Evolutionary conservation across 495 filamentous ascomycete genomes (phyloP), one percentile per base, ranked within the genome.

Genomic region (Hypoxylon fuscum): DNA sequence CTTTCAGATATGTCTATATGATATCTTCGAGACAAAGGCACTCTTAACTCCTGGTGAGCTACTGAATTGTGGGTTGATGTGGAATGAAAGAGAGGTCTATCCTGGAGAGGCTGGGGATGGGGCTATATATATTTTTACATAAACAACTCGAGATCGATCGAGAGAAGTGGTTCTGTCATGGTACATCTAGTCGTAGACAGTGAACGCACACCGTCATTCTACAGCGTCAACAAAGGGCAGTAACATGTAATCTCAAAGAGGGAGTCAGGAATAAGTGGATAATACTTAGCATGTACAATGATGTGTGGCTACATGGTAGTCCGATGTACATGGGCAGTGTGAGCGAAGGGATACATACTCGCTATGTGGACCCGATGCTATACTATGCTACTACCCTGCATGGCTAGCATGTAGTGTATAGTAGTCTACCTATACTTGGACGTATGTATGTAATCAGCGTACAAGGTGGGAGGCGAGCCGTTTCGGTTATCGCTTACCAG

Each of bases 221-320:
- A 62, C 29, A 45, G 41, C 34, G 32, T 49, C 34, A 34, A 55
- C 44, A 55, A 45, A n/a, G 20, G 35, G 34, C 32, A 37, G 12
- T 45, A 50, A 52, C 45, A 34, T 40, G 22, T 44, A 59, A 53
- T 46, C 35, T 20, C 37, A 56, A 41, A 35, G 42, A 48, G 38
- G 22, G 50, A 31, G 45, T 42, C 18, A 61, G 56, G 25, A 64
- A 59, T 58, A 61, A 64, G 59, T 63, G 59, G 63, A 50, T 55
- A 68, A 11, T 11, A n/a, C 41, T 38, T 25, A 35, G 32, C 47
- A 62, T 70, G 68, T 70, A 68, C 64, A 68, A 64, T 59, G 68
- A 62, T 56, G 65, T 58, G 59, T 71, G 59, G 58, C 44, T 67
- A 68, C 52, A 55, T 62, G 35, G 17, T 25, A n/a, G 41, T 2